A percentile compares a stretch with the other conserved stretches of the same genome.
Evolutionary conservation across 2,329 filamentous ascomycete genomes (phyloP).

Genomic region (Pleurostoma richardsiae): DNA sequence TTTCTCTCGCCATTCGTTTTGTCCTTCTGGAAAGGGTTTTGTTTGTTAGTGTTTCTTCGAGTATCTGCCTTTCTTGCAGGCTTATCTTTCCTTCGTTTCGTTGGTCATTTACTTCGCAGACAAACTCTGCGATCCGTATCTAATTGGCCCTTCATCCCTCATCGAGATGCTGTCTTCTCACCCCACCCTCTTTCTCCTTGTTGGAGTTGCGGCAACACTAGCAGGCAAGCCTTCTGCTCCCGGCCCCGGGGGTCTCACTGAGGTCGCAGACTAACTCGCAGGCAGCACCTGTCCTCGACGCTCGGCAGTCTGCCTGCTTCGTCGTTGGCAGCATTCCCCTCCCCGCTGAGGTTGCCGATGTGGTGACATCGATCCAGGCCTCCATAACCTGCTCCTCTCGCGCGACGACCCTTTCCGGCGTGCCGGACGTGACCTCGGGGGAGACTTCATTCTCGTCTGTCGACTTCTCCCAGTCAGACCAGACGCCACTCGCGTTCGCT

Average conservation of each 20-base stretch:
- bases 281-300: constrained; percentile 6
- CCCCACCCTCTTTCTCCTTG: no score
- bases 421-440: constrained; percentile 52
- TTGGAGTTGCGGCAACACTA: no score
- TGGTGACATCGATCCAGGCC: constrained; percentile 33
- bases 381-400: constrained; percentile 43
- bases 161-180: no score
- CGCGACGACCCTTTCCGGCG: constrained; percentile 41
- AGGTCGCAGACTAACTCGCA: not conserved
- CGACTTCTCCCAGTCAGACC: constrained; percentile 46
- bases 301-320: constrained; percentile 43
- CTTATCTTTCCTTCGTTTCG: no score
- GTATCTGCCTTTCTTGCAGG: no score
- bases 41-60: no score
- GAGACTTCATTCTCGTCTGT: constrained; percentile 45
- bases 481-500: constrained; percentile 48
- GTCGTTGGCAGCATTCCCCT: constrained; percentile 44
- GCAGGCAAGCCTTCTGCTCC: no score
- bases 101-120: no score
- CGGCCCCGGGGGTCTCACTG: not conserved
- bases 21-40: no score
- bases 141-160: no score
- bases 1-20: no score
- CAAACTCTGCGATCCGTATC: no score
- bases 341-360: constrained; percentile 41